Evolutionary conservation across 139 green algal species (phyloP).

Genomic region (Monoraphidium neglectum): DNA sequence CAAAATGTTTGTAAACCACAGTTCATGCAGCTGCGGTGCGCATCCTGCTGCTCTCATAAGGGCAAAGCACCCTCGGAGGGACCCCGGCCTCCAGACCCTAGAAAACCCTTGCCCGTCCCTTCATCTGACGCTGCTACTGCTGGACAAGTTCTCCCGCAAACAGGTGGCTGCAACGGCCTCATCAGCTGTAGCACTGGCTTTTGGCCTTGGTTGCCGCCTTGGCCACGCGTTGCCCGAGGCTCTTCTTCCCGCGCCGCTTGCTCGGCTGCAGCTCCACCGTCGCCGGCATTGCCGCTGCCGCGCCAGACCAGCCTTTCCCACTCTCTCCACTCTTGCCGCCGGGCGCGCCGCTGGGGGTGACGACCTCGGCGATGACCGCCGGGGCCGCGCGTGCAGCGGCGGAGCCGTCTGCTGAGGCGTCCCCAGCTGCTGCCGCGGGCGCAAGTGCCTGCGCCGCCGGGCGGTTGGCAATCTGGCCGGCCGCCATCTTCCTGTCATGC

Average conservation of each 20-base stretch:
- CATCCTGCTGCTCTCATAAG: no score
- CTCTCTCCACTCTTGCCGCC: background rate
- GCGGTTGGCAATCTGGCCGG: constrained; percentile 21
- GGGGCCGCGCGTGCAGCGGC: background rate
- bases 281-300: background rate
- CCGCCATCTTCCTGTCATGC: constrained; percentile 43
- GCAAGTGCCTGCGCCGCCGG: constrained; percentile 1
- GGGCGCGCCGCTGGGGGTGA: background rate
- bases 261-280: constrained; percentile 45
- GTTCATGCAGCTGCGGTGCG: no score
- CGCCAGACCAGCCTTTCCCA: background rate
- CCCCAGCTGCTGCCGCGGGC: background rate
- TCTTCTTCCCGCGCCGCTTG: constrained; percentile 60
- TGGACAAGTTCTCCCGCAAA: no score
- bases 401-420: background rate
- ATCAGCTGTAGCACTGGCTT: no score
- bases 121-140: no score
- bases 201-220: no score
- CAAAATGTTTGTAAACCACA: no score
- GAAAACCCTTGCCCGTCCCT: no score
- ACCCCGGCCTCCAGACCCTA: no score
- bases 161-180: no score
- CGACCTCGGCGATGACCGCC: background rate
- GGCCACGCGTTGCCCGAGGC: constrained; percentile 36
- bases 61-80: no score